Evolutionary conservation across 2,329 filamentous ascomycete genomes (phyloP).

Genomic region (Colletotrichum shisoi): DNA sequence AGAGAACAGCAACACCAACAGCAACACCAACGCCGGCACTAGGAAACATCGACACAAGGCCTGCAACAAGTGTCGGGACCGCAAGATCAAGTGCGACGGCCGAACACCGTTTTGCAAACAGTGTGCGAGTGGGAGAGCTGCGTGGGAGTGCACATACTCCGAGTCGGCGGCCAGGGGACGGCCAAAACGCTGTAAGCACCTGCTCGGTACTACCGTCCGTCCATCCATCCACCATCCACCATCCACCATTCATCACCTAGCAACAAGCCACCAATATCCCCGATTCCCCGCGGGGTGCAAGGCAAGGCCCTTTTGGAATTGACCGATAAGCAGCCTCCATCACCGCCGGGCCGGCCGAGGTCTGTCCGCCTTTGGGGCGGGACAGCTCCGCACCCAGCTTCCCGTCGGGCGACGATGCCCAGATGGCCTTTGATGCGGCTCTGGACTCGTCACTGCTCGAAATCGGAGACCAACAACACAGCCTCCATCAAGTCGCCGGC

Average conservation of each 20-base stretch:
- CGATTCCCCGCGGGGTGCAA: background rate
- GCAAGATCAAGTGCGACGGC: background rate
- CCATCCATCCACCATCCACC: background rate
- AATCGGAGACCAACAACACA: background rate
- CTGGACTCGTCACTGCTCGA: background rate
- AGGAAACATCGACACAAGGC: background rate
- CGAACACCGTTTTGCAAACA: background rate
- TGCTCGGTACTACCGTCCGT: background rate
- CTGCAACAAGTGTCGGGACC: background rate
- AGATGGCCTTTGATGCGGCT: background rate
- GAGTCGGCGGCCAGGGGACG: background rate
- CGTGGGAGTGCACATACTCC: background rate
- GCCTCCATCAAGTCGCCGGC: background rate
- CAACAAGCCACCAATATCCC: background rate
- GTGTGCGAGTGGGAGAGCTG: background rate
- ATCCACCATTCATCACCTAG: background rate
- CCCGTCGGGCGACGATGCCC: background rate
- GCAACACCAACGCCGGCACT: background rate
- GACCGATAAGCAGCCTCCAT: background rate
- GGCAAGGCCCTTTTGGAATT: background rate
- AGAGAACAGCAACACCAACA: background rate
- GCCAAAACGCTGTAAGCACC: background rate
- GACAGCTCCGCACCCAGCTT: background rate
- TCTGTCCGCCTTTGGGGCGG: background rate
- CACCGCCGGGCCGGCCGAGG: background rate